phyloP scores from a whole-genome alignment of 2,329 filamentous ascomycete species.

The Ploettnerulaceae sp. region DNA sequence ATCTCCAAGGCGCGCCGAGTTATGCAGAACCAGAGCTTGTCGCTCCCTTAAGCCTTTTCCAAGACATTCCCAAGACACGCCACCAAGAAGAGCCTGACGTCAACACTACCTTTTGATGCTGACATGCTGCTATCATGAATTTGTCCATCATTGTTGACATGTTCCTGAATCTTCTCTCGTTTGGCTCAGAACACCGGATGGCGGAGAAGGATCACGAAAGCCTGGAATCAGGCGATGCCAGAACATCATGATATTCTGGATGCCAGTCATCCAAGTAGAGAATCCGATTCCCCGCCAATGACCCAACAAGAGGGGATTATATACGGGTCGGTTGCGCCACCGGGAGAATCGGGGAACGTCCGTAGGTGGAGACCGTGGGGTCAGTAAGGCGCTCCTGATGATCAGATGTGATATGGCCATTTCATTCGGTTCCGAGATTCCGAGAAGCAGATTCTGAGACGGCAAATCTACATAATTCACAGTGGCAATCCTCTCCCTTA shows the following conservation, averaged over 20 bases:
- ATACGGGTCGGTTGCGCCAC: no score
- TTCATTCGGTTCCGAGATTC: neutral
- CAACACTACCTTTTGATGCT: neutral
- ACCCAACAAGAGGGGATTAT: neutral
- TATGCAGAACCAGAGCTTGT: neutral
- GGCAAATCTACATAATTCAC: neutral
- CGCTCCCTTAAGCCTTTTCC: constrained; percentile 1
- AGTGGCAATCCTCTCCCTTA: neutral
- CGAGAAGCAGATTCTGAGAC: neutral
- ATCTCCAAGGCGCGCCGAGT: neutral
- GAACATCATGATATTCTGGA: neutral
- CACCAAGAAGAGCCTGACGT: neutral
- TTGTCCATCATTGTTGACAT: no score
- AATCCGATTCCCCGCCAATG: neutral
- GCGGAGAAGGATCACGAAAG: no score
- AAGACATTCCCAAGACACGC: neutral
- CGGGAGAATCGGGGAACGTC: no score
- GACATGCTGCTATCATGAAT: neutral
- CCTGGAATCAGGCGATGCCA: no score
- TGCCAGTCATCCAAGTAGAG: neutral
- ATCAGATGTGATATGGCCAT: no score
- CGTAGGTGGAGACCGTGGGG: no score
- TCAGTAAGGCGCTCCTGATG: neutral
- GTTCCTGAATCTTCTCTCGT: no score
- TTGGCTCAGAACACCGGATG: no score